Base-by-base conservation (phyloP, 441 rosid species). In the Erysimum pusillum region DNA sequence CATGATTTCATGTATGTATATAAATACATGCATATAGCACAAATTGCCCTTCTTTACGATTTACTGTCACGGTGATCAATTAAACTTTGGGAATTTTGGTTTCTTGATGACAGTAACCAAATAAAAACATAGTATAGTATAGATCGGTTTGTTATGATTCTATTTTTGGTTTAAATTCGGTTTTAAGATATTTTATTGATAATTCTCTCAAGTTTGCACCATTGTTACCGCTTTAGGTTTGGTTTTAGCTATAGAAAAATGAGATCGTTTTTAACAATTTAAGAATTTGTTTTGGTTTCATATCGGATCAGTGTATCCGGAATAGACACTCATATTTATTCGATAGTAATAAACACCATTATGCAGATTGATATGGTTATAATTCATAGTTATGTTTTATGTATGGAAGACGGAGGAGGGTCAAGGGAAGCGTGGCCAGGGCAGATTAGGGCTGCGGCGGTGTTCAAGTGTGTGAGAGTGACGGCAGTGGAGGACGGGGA, bases 381-480 rank as follows among this genome's bases (percentile, higher is more conserved):
- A 18, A 18, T 32, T 14, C 59, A 36, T 69, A 28, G 6, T 14
- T 57, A 18, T 52, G 9, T 75, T 71, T 59, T 53, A 61, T 77
- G 82, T 91, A 86, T 75, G 92, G 81, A 61, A 73, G 78, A 78
- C 0, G 78, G 59, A 58, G 74, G 65, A 57, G 70, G 93, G 69
- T 88, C 85, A 22, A 87, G 76, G 54, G 96, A 88, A 68, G 52
- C 84, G 1, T 79, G 91, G 79, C 99, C 99, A 7, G 96, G 86
- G 63, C 97, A 89, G 81, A 85, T 96, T 34, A 91, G 86, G 44
- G 97, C 94, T 0, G 86, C 98, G 46, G 98, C 99, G 2, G 94
- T 91, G 52, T 96, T 96, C 87, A 93, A 85, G 84, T 93, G 99
- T 73, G 97, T 96, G 41, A 79, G 90, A 76, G 97, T 93, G 70